Base-by-base conservation (phyloP, 2,329 filamentous ascomycete genomes). In the Colletotrichum sp. region DNA sequence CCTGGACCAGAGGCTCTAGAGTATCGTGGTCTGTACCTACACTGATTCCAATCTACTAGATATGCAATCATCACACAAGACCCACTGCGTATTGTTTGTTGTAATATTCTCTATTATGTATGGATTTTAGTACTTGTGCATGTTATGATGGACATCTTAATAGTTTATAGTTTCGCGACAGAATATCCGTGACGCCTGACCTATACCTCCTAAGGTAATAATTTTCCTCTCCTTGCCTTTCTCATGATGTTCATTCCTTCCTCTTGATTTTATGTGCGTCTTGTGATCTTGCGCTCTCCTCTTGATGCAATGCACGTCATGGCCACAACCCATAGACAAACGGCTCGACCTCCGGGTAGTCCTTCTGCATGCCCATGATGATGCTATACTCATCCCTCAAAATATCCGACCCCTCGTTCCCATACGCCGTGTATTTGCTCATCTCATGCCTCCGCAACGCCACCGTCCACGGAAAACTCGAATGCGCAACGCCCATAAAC, bases 401-500 rank as follows among this genome's bases (percentile, higher is more conserved):
- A 19, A 83, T 67, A 48, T 83, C 81, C 3, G 81, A 83, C 0
- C 81, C 82, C 36, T 81, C 76, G 34, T 83, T 83, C 11, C 77
- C 80, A 11, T 79, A 80, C 1, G 48, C 68, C 4, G 71, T 3
- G 52, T 82, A 83, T 8, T 36, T 72, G 79, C 82, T 83, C 13
- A 83, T 59, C 78, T 83, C 82, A 57, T 83, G 82, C 52, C 82
- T 79, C 36, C 82, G 80, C 68, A 83, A 75, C 2, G 82, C 82
- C 15, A 84, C 78, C 7, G 78, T 83, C 82, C 82, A 84, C 8
- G 82, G 80, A 59, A 83, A 83, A 60, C 82, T 83, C 2, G 82
- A 82, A 69, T 80, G 79, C 13, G 81, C 81, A 2, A 83, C 82
- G 16, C 82, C 82, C 81, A 83, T 83, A 39, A 84, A 84, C 0